Base-by-base conservation (phyloP, 495 filamentous ascomycete species). In the Penicillium turbatum region DNA sequence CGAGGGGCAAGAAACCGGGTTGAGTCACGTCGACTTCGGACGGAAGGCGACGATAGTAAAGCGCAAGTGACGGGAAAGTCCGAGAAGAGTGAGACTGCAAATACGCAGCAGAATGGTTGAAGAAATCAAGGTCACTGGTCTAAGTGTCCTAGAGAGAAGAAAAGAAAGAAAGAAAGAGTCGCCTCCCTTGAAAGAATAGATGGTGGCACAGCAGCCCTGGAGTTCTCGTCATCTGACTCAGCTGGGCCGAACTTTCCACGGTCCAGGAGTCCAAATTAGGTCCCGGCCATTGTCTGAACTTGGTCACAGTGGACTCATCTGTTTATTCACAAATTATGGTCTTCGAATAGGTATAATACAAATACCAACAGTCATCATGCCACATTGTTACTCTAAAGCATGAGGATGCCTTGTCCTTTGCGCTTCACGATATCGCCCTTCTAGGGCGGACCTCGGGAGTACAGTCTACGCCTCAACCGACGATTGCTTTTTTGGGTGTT, bases 21-120 rank as follows among this genome's bases (percentile, higher is more conserved):
- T 66, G 63, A 66, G 57, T 66, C 63, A 66, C 56, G 46, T 36
- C 47, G 32, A 35, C 21, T 48, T 35, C 24, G 31, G 15, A 19
- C 10, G 16, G 10, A 42, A 34, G 12, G 46, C 6, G 34, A 42
- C 39, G 26, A 53, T n/a, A n/a, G n/a, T 21, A 26, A 16, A 37
- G 35, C 16, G 21, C 42, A 26, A 35, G 15, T 46, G 21, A 24
- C 21, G 10, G 32, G 38, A 31, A 15, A 34, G 26, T 42, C 11
- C 2, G 29, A 36, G 17, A 26, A 21, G 19, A 27, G 27, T n/a
- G 24, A 15, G 6, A 24, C 49, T 51, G 30, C 39, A 34, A 10
- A 47, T 17, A 26, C 13, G 41, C 29, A 47, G 47, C 17, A 35
- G 21, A 15, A 51, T 11, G 24, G 26, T 36, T 24, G 15, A 27